A percentile compares a stretch with the other conserved stretches of the same genome.
Conservation (phyloP, 208 protist species). For the Leishmania lainsoni region DNA sequence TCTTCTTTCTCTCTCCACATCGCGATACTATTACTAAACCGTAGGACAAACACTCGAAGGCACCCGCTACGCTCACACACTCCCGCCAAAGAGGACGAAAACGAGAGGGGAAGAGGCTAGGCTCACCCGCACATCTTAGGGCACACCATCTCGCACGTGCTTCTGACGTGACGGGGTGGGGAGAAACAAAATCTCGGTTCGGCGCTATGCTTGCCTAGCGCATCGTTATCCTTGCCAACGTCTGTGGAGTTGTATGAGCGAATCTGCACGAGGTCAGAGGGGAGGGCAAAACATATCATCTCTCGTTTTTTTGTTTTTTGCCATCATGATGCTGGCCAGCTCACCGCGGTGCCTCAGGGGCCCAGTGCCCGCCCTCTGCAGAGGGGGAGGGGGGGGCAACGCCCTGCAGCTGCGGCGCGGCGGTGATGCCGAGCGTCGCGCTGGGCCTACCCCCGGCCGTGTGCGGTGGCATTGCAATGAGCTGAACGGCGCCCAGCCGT, state of each 20-base stretch:
- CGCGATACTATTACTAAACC: not conserved
- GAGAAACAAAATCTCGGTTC: not conserved
- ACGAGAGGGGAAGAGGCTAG: not conserved
- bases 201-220: not conserved
- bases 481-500: not conserved
- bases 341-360: not conserved
- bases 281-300: not conserved
- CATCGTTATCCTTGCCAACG: not conserved
- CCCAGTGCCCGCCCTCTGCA: not conserved
- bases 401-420: not conserved
- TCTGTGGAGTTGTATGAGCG: not conserved
- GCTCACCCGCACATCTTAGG: not conserved
- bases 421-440: not conserved
- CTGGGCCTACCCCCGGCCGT: not conserved
- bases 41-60: not conserved
- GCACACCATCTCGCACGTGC: not conserved
- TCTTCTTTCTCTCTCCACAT: constrained; percentile 35
- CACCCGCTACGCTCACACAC: not conserved
- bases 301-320: not conserved
- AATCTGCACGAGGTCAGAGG: not conserved
- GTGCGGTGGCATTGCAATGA: not conserved
- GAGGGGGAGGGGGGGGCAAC: too few relatives aligned
- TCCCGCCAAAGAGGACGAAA: not conserved
- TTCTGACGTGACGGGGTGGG: not conserved
- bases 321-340: not conserved